phyloP scores from a whole-genome alignment of 1,284 basidiomycete genomes.

The Cutaneotrichosporon cavernicola region DNA sequence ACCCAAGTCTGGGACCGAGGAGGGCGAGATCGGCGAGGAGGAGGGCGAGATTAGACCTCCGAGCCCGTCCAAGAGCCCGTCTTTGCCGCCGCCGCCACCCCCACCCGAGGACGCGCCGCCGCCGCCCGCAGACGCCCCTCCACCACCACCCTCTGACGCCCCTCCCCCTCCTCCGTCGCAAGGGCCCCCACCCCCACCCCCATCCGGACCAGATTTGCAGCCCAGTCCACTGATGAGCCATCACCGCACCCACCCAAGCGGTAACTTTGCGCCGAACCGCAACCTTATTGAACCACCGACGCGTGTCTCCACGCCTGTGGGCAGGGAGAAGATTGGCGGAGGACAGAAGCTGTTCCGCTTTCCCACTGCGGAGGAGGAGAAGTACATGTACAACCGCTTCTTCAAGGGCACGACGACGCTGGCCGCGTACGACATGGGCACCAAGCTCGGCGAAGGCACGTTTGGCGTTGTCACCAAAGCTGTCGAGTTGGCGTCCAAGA shows the following conservation, averaged over 20 bases:
- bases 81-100: slow-evolving; percentile 21
- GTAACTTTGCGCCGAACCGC: slow-evolving; percentile 49
- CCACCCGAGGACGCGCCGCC: slow-evolving; percentile 20
- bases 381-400: slow-evolving; percentile 62
- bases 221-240: not conserved
- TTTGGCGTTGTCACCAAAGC: slow-evolving; percentile 94
- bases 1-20: slow-evolving; percentile 11
- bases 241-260: slow-evolving; percentile 30
- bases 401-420: slow-evolving; percentile 77
- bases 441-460: slow-evolving; percentile 89
- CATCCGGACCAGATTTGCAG: not conserved
- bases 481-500: slow-evolving; percentile 63
- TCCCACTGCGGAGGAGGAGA: slow-evolving; percentile 66
- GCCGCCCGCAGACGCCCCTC: slow-evolving; percentile 23
- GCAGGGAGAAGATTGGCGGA: slow-evolving; percentile 13
- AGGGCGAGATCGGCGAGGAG: slow-evolving; percentile 13
- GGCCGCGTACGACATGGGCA: slow-evolving; percentile 73
- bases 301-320: slow-evolving; percentile 27
- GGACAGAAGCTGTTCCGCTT: slow-evolving; percentile 38
- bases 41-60: slow-evolving; percentile 9
- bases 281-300: slow-evolving; percentile 38
- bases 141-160: slow-evolving; percentile 15
- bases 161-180: slow-evolving; percentile 21
- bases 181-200: slow-evolving; percentile 25
- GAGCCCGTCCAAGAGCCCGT: slow-evolving; percentile 5